Evolutionary conservation across 441 rosid genomes (phyloP).

Genomic region (Populus trichocarpa): DNA sequence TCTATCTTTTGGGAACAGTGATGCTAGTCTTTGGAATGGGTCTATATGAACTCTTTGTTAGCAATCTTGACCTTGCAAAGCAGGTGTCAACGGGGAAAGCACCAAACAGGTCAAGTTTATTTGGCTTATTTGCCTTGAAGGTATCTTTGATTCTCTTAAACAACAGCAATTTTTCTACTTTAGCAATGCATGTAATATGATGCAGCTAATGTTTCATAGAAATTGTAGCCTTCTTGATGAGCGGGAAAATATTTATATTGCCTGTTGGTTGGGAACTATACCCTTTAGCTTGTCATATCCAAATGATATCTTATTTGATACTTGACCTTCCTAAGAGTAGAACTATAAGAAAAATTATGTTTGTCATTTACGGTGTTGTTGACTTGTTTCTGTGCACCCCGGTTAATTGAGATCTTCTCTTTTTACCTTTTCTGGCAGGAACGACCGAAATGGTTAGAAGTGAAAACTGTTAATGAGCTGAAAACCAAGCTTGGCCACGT

Average conservation of each 20-base stretch:
- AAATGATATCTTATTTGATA: neutral
- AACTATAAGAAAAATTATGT: no score
- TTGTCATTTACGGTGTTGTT: neutral
- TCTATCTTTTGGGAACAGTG: slow-evolving; percentile 88
- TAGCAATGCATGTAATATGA: neutral
- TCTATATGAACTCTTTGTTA: slow-evolving; percentile 81
- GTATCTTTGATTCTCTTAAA: slow-evolving; percentile 28
- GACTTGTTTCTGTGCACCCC: neutral
- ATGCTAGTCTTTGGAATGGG: slow-evolving; percentile 99
- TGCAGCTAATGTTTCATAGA: neutral
- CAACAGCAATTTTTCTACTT: neutral
- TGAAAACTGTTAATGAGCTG: slow-evolving; percentile 74
- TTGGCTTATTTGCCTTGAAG: slow-evolving; percentile 79
- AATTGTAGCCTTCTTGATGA: neutral
- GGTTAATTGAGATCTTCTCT: neutral
- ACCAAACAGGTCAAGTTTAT: slow-evolving; percentile 58
- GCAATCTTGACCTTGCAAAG: slow-evolving; percentile 67
- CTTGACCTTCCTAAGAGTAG: neutral
- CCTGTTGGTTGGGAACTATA: neutral
- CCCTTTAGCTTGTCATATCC: neutral
- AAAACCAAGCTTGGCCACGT: slow-evolving; percentile 94
- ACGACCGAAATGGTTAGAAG: slow-evolving; percentile 84
- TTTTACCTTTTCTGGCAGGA: slow-evolving; percentile 41
- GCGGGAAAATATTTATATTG: neutral
- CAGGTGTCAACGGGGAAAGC: slow-evolving; percentile 30